These are phyloP conservation scores for Spathaspora hagerdaliae DNA, from an alignment of 805 yeast species.

Conservation along the genomic window DNA sequence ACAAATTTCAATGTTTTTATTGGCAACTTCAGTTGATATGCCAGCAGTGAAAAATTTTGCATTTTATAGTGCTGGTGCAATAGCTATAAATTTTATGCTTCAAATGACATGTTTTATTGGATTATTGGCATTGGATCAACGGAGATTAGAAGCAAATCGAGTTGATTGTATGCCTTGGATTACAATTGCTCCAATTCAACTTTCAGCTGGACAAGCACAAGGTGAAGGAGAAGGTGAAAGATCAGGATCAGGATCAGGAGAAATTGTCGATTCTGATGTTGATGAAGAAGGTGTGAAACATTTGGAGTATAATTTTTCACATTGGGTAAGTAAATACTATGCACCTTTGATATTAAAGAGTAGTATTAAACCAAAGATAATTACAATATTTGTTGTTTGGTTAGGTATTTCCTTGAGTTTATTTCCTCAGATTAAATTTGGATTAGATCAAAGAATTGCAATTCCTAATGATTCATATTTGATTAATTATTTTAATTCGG, in stretches of 20 bases:
- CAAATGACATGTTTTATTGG: slow-evolving; percentile 83
- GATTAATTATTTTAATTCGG: slow-evolving; percentile 73
- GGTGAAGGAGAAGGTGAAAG: slow-evolving; percentile 6
- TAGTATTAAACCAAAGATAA: slow-evolving; percentile 42
- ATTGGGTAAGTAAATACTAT: slow-evolving; percentile 43
- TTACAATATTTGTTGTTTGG: slow-evolving; percentile 56
- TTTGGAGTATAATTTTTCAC: slow-evolving; percentile 22
- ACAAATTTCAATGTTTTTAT: slow-evolving; percentile 72
- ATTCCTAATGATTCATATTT: slow-evolving; percentile 80
- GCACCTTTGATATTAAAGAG: slow-evolving; percentile 57
- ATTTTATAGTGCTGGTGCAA: slow-evolving; percentile 82
- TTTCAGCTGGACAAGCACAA: neutral
- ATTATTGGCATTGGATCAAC: slow-evolving; percentile 63
- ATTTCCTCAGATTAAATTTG: slow-evolving; percentile 67
- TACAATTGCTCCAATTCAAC: slow-evolving; percentile 16
- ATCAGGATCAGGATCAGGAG: slow-evolving; percentile 3
- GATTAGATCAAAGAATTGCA: slow-evolving; percentile 87
- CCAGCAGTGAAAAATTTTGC: slow-evolving; percentile 97
- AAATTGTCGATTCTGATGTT: slow-evolving; percentile 3
- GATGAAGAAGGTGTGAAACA: slow-evolving; percentile 7
- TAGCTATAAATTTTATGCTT: slow-evolving; percentile 66
- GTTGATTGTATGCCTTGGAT: slow-evolving; percentile 63
- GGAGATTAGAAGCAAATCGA: slow-evolving; percentile 53
- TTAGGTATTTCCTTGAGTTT: slow-evolving; percentile 65
- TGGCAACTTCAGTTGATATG: slow-evolving; percentile 84